These are phyloP conservation scores for Phytophthora litchii DNA, from an alignment of 352 stramenopile species.

Conservation along the genomic window DNA sequence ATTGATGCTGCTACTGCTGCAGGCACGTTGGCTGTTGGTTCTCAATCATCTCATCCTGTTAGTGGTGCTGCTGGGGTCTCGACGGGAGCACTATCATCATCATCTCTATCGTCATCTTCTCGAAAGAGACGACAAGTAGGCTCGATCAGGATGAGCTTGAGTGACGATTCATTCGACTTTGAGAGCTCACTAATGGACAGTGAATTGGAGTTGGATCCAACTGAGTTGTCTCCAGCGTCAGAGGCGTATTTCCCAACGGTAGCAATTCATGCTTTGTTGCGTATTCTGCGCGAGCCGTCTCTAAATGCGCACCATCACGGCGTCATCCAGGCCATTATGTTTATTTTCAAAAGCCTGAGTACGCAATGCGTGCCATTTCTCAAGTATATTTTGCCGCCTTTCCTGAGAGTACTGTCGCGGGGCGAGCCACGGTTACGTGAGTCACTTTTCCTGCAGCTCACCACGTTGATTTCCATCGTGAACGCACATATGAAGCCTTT, in stretches of 20 bases:
- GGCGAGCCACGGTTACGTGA: conserved; percentile 94
- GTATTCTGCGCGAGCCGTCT: conserved; percentile 96
- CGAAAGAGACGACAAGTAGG: conserved; percentile 34
- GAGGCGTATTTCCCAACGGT: conserved; percentile 98
- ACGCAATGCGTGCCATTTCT: conserved; percentile 96
- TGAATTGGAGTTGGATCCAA: conserved; percentile 73
- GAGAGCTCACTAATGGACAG: conserved; percentile 68
- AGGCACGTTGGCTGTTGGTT: conserved; percentile 29
- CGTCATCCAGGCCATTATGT: conserved; percentile 98
- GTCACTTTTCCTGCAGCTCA: conserved; percentile 97
- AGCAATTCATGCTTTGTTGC: conserved; percentile 95
- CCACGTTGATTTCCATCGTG: conserved; percentile 95
- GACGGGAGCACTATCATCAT: conserved; percentile 19
- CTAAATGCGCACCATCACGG: conserved; percentile 96
- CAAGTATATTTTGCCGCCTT: conserved; percentile 97
- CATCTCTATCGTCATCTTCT: conserved; percentile 22
- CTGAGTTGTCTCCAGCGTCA: conserved; percentile 66
- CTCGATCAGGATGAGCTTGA: conserved; percentile 32
- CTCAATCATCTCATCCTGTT: conserved; percentile 35
- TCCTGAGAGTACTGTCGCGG: conserved; percentile 92
- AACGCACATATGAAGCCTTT: conserved; percentile 96
- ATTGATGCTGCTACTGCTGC: conserved; percentile 35
- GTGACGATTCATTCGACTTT: conserved; percentile 66
- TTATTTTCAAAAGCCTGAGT: conserved; percentile 98
- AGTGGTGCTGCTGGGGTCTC: conserved; percentile 29